A percentile compares a stretch with the other conserved stretches of the same genome.
These are phyloP conservation scores for Fusarium veterinarium DNA, from an alignment of 2,329 filamentous ascomycete species.

Conservation along the genomic window DNA sequence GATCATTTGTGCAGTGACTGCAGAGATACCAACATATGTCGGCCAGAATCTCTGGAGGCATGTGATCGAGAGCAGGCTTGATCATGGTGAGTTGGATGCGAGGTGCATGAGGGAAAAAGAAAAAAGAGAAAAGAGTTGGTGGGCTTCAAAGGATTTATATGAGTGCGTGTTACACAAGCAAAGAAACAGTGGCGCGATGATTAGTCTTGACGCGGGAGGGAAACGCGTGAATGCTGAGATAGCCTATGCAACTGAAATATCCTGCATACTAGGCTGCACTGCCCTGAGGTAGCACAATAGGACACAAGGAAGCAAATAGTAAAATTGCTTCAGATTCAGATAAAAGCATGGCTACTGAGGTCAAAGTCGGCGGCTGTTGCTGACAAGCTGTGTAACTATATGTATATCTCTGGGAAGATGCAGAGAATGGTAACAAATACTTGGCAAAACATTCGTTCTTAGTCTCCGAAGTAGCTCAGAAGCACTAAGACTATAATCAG, in stretches of 20 bases:
- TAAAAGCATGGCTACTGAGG: not conserved
- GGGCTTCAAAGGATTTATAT: not conserved
- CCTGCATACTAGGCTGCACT: not conserved
- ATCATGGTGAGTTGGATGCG: not conserved
- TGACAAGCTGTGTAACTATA: not conserved
- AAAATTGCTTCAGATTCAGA: not conserved
- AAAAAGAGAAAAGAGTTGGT: not conserved
- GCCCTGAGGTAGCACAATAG: not conserved
- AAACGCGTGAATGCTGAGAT: not conserved
- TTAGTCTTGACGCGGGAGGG: not conserved
- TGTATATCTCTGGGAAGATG: fast-evolving
- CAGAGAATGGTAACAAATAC: fast-evolving
- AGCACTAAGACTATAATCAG: too few species aligned
- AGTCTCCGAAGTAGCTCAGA: not conserved
- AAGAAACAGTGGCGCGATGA: not conserved
- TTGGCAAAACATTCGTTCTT: too few species aligned
- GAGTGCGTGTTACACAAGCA: not conserved
- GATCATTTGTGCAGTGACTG: not conserved
- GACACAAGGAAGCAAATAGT: not conserved
- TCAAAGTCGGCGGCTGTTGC: not conserved
- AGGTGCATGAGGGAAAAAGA: not conserved
- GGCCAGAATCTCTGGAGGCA: not conserved
- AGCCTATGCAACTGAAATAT: not conserved
- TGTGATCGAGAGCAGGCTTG: not conserved
- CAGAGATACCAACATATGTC: not conserved